Percentiles rank a stretch among this genome's conserved stretches.
Conservation (phyloP, 176 grass and related monocot species). For the Lolium multiflorum region DNA sequence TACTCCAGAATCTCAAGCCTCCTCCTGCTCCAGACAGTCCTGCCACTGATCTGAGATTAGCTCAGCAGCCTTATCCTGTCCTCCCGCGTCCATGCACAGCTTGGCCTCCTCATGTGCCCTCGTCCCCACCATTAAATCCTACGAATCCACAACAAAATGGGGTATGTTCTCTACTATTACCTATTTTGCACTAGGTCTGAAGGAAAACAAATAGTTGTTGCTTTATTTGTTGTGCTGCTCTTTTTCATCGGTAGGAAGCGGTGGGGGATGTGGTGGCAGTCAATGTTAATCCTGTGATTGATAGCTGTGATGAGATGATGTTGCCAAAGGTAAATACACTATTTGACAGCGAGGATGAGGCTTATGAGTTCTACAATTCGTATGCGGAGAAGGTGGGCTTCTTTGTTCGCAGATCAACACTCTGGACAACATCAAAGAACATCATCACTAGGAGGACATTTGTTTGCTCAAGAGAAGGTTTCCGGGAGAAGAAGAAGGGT, state of each 20-base stretch:
- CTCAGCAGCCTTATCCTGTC: constrained; percentile 51
- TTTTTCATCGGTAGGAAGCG: constrained; percentile 51
- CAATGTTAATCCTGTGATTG: constrained; percentile 46
- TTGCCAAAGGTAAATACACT: constrained; percentile 76
- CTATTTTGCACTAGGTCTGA: constrained; percentile 4
- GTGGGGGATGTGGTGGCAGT: constrained; percentile 27
- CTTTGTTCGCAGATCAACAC: constrained; percentile 89
- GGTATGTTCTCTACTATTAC: constrained; percentile 38
- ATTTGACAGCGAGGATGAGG: constrained; percentile 73
- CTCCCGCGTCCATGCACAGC: constrained; percentile 40
- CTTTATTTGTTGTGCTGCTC: constrained; percentile 9
- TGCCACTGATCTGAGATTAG: constrained; percentile 41
- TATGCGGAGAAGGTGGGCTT: constrained; percentile 88
- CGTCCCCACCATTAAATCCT: constrained; percentile 33
- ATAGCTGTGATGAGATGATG: constrained; percentile 53
- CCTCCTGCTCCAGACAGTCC: neutral
- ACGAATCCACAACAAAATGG: constrained; percentile 44
- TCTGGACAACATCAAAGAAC: constrained; percentile 92
- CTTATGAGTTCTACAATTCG: constrained; percentile 89
- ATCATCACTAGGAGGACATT: constrained; percentile 93
- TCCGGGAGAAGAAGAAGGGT: constrained; percentile 90
- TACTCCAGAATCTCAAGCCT: constrained; percentile 32
- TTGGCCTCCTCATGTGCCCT: constrained; percentile 46
- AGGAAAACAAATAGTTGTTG: constrained; percentile 5
- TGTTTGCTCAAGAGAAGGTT: constrained; percentile 92